Conservation (phyloP, 768 basidiomycete species). For the Pleurotus salmoneostramineus region DNA sequence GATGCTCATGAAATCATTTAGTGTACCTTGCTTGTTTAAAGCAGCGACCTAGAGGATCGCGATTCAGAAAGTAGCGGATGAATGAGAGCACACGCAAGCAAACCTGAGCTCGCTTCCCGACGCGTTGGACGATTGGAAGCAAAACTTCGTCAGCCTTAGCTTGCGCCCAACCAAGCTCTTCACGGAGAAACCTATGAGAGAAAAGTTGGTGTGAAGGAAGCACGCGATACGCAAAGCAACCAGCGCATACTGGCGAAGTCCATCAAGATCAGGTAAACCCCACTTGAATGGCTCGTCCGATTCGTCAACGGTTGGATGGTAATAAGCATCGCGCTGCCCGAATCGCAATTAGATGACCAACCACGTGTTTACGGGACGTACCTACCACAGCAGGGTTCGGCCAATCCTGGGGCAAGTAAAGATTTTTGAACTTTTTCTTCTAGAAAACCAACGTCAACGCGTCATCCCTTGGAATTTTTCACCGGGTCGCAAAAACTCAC, state of each 20-base stretch:
- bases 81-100: not conserved
- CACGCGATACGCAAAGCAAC: not conserved
- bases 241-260: slow-evolving; percentile 66
- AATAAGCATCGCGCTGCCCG: slow-evolving; percentile 83
- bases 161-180: slow-evolving; percentile 81
- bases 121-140: slow-evolving; percentile 88
- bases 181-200: slow-evolving; percentile 54
- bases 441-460: slow-evolving; percentile 26
- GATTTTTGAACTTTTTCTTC: slow-evolving; percentile 87
- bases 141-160: slow-evolving; percentile 86
- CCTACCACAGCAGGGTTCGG: slow-evolving; percentile 88
- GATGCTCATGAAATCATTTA: slow-evolving; percentile 74
- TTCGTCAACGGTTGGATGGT: slow-evolving; percentile 84
- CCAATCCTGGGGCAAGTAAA: slow-evolving; percentile 83
- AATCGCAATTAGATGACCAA: not conserved
- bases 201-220: slow-evolving; percentile 7
- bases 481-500: slow-evolving; percentile 39
- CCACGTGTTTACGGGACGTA: slow-evolving; percentile 10
- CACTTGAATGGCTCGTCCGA: slow-evolving; percentile 95
- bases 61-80: not conserved
- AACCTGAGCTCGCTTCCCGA: slow-evolving; percentile 79
- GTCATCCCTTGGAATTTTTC: not conserved
- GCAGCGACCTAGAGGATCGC: slow-evolving; percentile 43
- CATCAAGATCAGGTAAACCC: slow-evolving; percentile 96
- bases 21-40: slow-evolving; percentile 71